Conservation (phyloP, 2,329 filamentous ascomycete genomes). For the Claviceps capensis region DNA sequence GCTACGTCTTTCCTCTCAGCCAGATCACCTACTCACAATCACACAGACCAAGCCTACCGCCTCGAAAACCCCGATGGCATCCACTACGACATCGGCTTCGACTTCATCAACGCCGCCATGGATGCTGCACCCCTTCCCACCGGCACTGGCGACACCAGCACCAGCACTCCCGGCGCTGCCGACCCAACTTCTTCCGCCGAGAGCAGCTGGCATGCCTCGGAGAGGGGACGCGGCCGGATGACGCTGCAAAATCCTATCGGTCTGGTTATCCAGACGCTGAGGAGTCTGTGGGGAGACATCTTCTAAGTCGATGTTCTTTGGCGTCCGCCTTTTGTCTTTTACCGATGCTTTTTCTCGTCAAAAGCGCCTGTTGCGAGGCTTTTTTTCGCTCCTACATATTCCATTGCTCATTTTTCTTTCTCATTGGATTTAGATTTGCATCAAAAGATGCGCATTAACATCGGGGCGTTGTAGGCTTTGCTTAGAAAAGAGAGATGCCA, state of each 20-base stretch:
- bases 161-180: neutral
- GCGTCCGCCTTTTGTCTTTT: too few species aligned
- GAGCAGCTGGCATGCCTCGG: neutral
- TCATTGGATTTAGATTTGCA: too few species aligned
- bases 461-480: too few species aligned
- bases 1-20: neutral
- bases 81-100: constrained; percentile 11
- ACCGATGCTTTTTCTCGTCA: too few species aligned
- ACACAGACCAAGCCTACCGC: constrained; percentile 4
- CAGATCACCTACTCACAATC: neutral
- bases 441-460: too few species aligned
- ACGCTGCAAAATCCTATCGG: constrained; percentile 3
- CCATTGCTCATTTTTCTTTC: too few species aligned
- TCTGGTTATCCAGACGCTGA: neutral
- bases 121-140: neutral
- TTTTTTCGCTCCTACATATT: too few species aligned
- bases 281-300: neutral
- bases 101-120: constrained; percentile 12
- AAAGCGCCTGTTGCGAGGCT: too few species aligned
- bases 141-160: neutral
- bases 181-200: constrained; percentile 1
- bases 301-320: neutral
- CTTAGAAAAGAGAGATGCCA: too few species aligned
- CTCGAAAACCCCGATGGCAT: constrained; percentile 12
- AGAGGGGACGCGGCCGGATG: neutral